Percentiles rank a stretch among this genome's conserved stretches.
Evolutionary conservation across 192 early-diverging fungal species (phyloP).

Genomic region (Coemansia sp.): DNA sequence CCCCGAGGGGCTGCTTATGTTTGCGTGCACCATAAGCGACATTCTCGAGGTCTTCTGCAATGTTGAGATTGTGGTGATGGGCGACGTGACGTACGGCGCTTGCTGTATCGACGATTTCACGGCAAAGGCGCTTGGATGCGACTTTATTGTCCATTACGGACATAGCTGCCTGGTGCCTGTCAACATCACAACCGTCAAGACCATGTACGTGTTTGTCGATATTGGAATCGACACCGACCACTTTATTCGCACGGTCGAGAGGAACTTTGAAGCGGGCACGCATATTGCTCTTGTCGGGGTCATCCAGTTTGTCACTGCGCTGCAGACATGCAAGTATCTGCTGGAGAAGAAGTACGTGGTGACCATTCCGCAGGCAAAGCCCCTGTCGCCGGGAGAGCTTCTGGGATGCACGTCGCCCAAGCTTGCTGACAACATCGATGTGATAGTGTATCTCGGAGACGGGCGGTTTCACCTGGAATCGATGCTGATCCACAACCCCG

Average conservation of each 20-base stretch:
- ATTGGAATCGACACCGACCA: constrained; percentile 93
- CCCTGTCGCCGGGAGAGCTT: constrained; percentile 93
- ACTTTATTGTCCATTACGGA: constrained; percentile 98
- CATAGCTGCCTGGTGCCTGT: constrained; percentile 98
- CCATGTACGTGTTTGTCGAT: constrained; percentile 98
- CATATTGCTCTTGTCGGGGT: constrained; percentile 84
- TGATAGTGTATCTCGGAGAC: constrained; percentile 86
- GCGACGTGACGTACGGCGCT: constrained; percentile 98
- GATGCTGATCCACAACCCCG: constrained; percentile 98
- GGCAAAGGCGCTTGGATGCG: constrained; percentile 87
- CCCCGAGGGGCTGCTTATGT: constrained; percentile 95
- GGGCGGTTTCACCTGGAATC: constrained; percentile 98
- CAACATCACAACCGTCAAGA: constrained; percentile 90
- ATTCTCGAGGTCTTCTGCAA: constrained; percentile 78
- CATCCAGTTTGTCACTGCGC: constrained; percentile 90
- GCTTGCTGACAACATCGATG: constrained; percentile 66
- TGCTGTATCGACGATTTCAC: constrained; percentile 99
- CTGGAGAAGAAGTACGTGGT: constrained; percentile 63
- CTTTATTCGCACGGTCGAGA: constrained; percentile 85
- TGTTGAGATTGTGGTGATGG: constrained; percentile 95
- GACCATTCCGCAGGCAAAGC: constrained; percentile 88
- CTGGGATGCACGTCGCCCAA: constrained; percentile 94
- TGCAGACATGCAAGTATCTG: constrained; percentile 65
- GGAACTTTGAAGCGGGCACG: constrained; percentile 81
- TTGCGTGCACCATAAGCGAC: constrained; percentile 89